Conservation (phyloP, 345 rosid species). For the Moringa oleifera region DNA sequence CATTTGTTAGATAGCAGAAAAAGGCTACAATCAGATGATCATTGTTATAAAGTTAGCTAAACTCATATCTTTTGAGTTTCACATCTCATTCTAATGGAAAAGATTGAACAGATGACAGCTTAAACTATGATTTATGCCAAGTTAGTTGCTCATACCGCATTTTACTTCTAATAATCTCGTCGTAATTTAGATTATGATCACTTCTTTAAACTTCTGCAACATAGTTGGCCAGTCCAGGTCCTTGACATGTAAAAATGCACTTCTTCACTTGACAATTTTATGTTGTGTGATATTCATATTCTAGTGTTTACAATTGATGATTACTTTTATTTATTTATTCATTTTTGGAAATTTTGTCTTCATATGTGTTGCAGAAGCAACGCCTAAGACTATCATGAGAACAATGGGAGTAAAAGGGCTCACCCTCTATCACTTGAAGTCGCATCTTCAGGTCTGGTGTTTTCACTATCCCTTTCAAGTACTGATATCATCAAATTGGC, state of each 20-base stretch:
- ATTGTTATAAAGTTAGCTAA: no score
- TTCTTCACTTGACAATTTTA: neutral
- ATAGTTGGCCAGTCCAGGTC: neutral
- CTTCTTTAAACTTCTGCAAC: neutral
- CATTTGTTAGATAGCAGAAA: no score
- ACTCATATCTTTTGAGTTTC: no score
- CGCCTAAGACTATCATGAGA: conserved; percentile 88
- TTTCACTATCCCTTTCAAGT: conserved; percentile 3
- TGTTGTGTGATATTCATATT: neutral
- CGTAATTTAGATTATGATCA: neutral
- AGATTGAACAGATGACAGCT: no score
- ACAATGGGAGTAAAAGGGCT: conserved; percentile 95
- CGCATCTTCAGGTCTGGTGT: conserved; percentile 80
- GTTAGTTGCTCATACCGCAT: neutral
- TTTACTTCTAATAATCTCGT: neutral
- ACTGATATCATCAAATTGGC: neutral
- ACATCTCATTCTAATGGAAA: no score
- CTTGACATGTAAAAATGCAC: neutral
- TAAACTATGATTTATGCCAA: neutral
- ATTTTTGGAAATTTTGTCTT: neutral
- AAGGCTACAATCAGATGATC: no score
- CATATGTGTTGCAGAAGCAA: conserved; percentile 58
- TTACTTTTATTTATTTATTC: neutral
- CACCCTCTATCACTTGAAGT: conserved; percentile 86
- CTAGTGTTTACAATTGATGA: neutral